These are phyloP conservation scores for Martensiomyces pterosporus DNA, from an alignment of 192 early-diverging fungal species.

Conservation along the genomic window DNA sequence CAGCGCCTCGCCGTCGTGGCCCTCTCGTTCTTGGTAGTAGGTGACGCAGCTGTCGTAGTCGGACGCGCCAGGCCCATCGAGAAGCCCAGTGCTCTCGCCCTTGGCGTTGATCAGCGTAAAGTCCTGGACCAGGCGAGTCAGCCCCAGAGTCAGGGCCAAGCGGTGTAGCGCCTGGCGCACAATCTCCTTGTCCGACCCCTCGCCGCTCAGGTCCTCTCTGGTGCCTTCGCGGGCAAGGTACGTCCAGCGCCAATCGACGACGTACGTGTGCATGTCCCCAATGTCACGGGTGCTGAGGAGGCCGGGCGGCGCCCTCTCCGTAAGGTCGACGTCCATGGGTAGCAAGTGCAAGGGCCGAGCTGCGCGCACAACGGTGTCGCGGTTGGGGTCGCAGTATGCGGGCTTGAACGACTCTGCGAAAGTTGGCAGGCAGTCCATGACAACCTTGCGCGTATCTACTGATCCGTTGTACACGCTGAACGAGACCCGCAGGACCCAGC, in stretches of 20 bases:
- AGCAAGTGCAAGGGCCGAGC: slow-evolving; percentile 44
- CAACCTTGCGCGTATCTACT: slow-evolving; percentile 34
- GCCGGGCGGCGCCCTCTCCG: slow-evolving; percentile 9
- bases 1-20: slow-evolving; percentile 41
- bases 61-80: slow-evolving; percentile 20
- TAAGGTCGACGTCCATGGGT: slow-evolving; percentile 34
- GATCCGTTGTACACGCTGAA: slow-evolving; percentile 46
- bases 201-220: slow-evolving; percentile 36
- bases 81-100: slow-evolving; percentile 44
- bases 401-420: slow-evolving; percentile 33
- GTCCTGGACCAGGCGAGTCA: slow-evolving; percentile 37
- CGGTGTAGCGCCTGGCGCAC: slow-evolving; percentile 46
- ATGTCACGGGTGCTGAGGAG: slow-evolving; percentile 43
- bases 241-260: slow-evolving; percentile 50
- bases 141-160: slow-evolving; percentile 34
- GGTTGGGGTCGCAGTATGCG: slow-evolving; percentile 15
- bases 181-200: slow-evolving; percentile 46
- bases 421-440: slow-evolving; percentile 37
- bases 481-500: slow-evolving; percentile 42
- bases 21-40: slow-evolving; percentile 49
- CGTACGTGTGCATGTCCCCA: slow-evolving; percentile 47
- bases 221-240: slow-evolving; percentile 47
- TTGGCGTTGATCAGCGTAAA: slow-evolving; percentile 48
- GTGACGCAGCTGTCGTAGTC: slow-evolving; percentile 45
- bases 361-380: slow-evolving; percentile 35